Conservation (phyloP, 805 yeast species). For the Maudiozyma saulgeensis region DNA sequence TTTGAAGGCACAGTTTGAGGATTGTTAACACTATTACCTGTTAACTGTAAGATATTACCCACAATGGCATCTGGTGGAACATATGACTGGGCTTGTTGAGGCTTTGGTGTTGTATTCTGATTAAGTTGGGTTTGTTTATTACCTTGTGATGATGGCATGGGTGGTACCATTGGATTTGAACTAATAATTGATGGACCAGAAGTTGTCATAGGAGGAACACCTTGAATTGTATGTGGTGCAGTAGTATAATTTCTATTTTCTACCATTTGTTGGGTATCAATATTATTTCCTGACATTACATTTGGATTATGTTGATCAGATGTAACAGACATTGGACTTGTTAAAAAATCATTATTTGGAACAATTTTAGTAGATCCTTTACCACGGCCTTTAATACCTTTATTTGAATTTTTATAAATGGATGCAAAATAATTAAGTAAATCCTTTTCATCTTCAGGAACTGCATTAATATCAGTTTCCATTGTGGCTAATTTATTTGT, state of each 20-base stretch:
- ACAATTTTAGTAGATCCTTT: conserved; percentile 29
- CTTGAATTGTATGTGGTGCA: background rate
- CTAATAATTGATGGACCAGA: background rate
- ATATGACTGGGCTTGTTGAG: background rate
- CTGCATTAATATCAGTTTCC: conserved; percentile 37
- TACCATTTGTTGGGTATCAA: background rate
- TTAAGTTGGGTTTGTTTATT: background rate
- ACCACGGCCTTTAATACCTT: conserved; percentile 90
- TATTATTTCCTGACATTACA: background rate
- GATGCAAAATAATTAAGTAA: conserved; percentile 69
- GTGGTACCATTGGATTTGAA: background rate
- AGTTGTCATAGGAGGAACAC: too few relatives aligned
- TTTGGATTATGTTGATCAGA: background rate
- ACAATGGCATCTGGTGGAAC: background rate
- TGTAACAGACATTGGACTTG: conserved; percentile 1
- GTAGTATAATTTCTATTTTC: background rate
- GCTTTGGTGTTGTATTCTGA: background rate
- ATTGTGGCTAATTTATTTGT: conserved; percentile 60
- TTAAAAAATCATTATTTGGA: conserved; percentile 5
- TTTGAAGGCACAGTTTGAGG: background rate
- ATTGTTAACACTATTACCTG: background rate
- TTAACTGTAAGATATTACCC: background rate
- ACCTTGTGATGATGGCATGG: background rate
- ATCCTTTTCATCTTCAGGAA: conserved; percentile 57
- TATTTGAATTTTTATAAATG: conserved; percentile 77